These are phyloP conservation scores for Flaveria robusta DNA, from an alignment of 129 eudicot species.

Conservation along the genomic window DNA sequence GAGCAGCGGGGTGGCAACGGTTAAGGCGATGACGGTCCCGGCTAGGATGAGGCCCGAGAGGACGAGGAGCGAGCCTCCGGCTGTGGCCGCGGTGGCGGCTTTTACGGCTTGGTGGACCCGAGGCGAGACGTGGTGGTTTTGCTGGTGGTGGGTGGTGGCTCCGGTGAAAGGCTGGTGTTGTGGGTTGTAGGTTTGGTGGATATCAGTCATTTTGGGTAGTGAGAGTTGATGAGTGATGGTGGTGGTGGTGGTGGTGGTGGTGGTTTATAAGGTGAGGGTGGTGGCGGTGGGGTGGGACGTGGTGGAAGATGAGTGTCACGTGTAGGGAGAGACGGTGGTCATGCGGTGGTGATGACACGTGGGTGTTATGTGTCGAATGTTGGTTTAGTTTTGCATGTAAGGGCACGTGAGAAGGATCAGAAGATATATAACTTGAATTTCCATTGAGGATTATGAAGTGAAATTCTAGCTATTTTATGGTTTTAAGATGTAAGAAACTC, in stretches of 20 bases:
- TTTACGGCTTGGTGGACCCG: constrained; percentile 55
- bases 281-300: constrained; percentile 45
- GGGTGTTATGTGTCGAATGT: constrained; percentile 36
- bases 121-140: constrained; percentile 25
- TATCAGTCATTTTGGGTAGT: constrained; percentile 39
- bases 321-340: constrained; percentile 29
- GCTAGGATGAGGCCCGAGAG: constrained; percentile 55
- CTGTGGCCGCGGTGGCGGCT: constrained; percentile 55
- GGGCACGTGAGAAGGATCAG: not conserved
- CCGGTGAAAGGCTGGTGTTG: constrained; percentile 21
- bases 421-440: not conserved
- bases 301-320: constrained; percentile 41
- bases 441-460: too few relatives aligned
- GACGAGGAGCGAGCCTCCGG: constrained; percentile 52
- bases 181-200: constrained; percentile 23
- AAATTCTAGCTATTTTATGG: too few relatives aligned
- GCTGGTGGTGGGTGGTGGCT: constrained; percentile 22
- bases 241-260: not conserved
- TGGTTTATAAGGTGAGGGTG: constrained; percentile 14
- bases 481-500: too few relatives aligned
- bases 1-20: constrained; percentile 56
- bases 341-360: constrained; percentile 48
- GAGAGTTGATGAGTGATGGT: too few relatives aligned
- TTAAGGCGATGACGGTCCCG: constrained; percentile 52
- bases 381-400: constrained; percentile 14